Evolutionary conservation across 108 stramenopile genomes (phyloP).

Genomic region (Epipyxis sp.): DNA sequence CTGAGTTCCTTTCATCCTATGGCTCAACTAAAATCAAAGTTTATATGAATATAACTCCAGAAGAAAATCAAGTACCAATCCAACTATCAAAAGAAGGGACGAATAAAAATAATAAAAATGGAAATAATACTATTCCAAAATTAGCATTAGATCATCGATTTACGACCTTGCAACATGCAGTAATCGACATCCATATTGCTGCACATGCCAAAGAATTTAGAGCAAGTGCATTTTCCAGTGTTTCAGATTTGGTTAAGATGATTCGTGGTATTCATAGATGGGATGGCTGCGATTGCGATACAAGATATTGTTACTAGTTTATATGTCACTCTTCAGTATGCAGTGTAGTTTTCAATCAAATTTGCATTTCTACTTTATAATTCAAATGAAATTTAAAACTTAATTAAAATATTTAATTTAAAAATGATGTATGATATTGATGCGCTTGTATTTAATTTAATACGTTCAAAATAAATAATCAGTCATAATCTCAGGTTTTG

Average conservation of each 20-base stretch:
- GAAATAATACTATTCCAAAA: neutral
- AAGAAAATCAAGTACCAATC: neutral
- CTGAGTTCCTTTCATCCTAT: neutral
- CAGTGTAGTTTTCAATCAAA: too few relatives aligned
- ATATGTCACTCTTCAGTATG: too few relatives aligned
- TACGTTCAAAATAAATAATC: too few relatives aligned
- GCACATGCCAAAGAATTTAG: neutral
- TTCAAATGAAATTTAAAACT: too few relatives aligned
- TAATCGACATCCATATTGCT: neutral
- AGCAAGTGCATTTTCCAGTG: neutral
- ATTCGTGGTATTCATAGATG: neutral
- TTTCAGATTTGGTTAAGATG: neutral
- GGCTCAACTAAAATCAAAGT: neutral
- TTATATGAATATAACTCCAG: neutral
- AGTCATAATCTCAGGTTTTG: too few relatives aligned
- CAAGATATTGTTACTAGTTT: too few relatives aligned
- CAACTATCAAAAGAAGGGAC: neutral
- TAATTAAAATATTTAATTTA: too few relatives aligned
- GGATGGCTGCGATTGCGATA: too few relatives aligned
- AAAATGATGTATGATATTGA: too few relatives aligned
- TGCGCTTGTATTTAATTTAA: too few relatives aligned
- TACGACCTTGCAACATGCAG: neutral
- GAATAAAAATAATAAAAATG: neutral
- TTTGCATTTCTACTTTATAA: too few relatives aligned
- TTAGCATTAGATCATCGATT: neutral